phyloP scores from a whole-genome alignment of 345 rosid species.

The Alliaria petiolata region DNA sequence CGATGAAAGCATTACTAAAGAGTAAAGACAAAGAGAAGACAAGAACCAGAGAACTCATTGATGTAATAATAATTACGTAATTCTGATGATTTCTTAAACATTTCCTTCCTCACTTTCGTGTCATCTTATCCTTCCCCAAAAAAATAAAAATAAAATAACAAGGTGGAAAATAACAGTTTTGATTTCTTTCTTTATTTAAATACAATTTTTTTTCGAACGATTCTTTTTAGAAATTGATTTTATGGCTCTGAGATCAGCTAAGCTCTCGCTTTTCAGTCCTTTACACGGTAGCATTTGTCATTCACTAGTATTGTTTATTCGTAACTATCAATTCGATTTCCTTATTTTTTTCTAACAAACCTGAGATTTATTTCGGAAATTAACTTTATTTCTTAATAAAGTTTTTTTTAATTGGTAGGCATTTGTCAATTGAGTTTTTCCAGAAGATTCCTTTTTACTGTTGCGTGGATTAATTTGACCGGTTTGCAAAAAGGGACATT shows the following conservation, averaged over 20 bases:
- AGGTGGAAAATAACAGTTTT: background rate
- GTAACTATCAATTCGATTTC: slow-evolving; percentile 15
- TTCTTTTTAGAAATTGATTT: background rate
- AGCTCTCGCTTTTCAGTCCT: slow-evolving; percentile 20
- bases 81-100: background rate
- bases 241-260: slow-evolving; percentile 35
- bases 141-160: background rate
- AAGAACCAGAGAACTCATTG: slow-evolving; percentile 20
- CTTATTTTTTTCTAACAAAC: background rate
- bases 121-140: slow-evolving; percentile 2
- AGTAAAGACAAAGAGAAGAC: slow-evolving; percentile 28
- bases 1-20: slow-evolving; percentile 26
- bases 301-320: slow-evolving; percentile 10
- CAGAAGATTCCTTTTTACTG: too few relatives aligned
- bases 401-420: too few relatives aligned
- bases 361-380: background rate
- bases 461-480: slow-evolving; percentile 10
- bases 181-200: too few relatives aligned
- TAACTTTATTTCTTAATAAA: too few relatives aligned
- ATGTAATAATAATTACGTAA: slow-evolving; percentile 23
- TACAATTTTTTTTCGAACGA: background rate
- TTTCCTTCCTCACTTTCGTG: slow-evolving; percentile 13
- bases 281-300: slow-evolving; percentile 33
- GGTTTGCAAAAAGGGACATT: background rate
- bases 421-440: too few relatives aligned